Conservation (phyloP, 805 yeast species). For the Saccharomycopsis javanensis region DNA sequence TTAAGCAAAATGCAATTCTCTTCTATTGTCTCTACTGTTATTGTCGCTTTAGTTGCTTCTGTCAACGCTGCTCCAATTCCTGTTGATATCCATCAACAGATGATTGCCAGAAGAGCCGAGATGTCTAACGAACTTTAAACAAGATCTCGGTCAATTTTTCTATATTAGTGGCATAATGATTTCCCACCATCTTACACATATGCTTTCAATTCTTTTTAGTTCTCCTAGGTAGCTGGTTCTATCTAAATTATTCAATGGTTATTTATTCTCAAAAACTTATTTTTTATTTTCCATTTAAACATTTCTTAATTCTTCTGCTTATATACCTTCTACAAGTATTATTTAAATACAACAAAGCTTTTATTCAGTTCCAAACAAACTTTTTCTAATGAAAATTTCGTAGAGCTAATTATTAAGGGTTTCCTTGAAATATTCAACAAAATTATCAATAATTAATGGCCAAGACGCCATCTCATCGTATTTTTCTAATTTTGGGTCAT, state of each 20-base stretch:
- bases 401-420: neutral
- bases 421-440: constrained; percentile 45
- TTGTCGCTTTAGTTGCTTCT: constrained; percentile 13
- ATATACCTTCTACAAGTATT: neutral
- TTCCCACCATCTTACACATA: too few species aligned
- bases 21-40: constrained; percentile 8
- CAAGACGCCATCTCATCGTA: constrained; percentile 83
- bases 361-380: neutral
- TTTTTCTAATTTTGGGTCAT: constrained; percentile 42
- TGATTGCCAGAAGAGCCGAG: constrained; percentile 14
- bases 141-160: too few species aligned
- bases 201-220: neutral
- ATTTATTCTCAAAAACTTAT: neutral
- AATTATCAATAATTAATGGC: constrained; percentile 86
- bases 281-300: neutral
- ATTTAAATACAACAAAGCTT: neutral
- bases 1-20: constrained; percentile 17
- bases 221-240: neutral
- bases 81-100: constrained; percentile 13
- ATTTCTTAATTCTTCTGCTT: neutral
- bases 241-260: neutral
- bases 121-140: constrained; percentile 2
- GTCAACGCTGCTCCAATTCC: constrained; percentile 19
- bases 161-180: too few species aligned
- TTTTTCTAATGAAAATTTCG: too few species aligned